Evolutionary conservation across 2,329 filamentous ascomycete genomes (phyloP).

Genomic region (Curvularia hawaiiensis): DNA sequence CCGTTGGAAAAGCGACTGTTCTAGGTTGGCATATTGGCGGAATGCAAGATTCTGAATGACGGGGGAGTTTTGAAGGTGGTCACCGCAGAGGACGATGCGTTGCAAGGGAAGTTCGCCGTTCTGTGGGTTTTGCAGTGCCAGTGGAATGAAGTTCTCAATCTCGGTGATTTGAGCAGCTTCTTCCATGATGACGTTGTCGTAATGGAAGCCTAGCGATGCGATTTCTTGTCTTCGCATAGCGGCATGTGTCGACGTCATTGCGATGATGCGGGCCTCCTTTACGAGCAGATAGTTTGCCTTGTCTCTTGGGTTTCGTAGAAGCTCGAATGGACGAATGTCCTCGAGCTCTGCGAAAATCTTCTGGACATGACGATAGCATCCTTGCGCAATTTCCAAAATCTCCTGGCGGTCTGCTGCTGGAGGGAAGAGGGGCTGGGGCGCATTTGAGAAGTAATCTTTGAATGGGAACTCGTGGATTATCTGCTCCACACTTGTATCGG

Average conservation of each 20-base stretch:
- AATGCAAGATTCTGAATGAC: constrained; percentile 95
- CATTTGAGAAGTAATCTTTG: constrained; percentile 82
- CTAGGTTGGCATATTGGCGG: constrained; percentile 91
- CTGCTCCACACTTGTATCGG: constrained; percentile 62
- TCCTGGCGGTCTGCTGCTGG: constrained; percentile 66
- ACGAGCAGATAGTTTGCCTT: constrained; percentile 95
- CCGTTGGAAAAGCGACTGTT: constrained; percentile 92
- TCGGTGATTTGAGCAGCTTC: constrained; percentile 98
- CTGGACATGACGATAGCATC: constrained; percentile 86
- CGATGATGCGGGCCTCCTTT: constrained; percentile 95
- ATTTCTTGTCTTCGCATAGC: constrained; percentile 94
- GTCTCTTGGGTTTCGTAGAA: constrained; percentile 84
- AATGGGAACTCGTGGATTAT: constrained; percentile 84
- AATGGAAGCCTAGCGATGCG: constrained; percentile 88
- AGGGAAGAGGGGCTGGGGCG: constrained; percentile 84
- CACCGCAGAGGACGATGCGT: constrained; percentile 88
- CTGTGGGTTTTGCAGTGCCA: constrained; percentile 85
- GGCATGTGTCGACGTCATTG: constrained; percentile 98
- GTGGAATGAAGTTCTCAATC: constrained; percentile 93
- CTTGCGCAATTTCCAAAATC: constrained; percentile 76
- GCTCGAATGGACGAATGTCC: constrained; percentile 94
- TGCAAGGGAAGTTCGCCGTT: constrained; percentile 77
- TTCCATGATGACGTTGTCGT: constrained; percentile 98
- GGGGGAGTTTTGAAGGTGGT: constrained; percentile 96
- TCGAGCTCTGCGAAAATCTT: constrained; percentile 92